Base-by-base conservation (phyloP, 2,329 filamentous ascomycete species). In the Ascochyta fabae region DNA sequence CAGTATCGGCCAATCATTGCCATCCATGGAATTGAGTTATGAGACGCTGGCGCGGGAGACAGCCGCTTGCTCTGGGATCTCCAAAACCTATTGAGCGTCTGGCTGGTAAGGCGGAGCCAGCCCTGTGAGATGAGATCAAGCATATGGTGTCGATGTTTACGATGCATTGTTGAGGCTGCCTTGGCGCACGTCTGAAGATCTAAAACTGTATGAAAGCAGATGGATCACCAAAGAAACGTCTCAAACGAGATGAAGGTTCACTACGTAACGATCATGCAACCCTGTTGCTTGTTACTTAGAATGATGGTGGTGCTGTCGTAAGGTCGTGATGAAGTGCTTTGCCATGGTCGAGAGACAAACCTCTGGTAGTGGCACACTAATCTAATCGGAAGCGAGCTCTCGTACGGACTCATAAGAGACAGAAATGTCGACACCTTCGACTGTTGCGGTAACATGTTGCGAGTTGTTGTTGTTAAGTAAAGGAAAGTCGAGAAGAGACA, bases 1-100 rank as follows among this genome's bases (percentile, higher is more conserved):
- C 26, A 39, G 36, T 33, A 29, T 40, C 13, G 39, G 22, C 68
- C 68, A 68, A 71, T 69, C 58, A 64, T 42, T 26, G 48, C 51
- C 50, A 50, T 41, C 38, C 39, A 35, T 42, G 36, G 45, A 57
- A 41, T 48, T 64, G 54, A 45, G 46, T 60, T 55, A 36, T 68
- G 68, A 62, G 62, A 70, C 68, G 60, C 53, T 68, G 63, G 67
- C 66, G 66, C 68, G 61, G 62, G 59, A 61, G 49, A 49, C 57
- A 52, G 36, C 57, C 58, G 61, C 60, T 59, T 55, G 58, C 45
- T 22, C 31, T 39, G 39, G 34, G 31, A 52, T 51, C 48, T 55
- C 23, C 49, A 58, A 63, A 64, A 61, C 65, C 62, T 58, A 62
- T 60, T 51, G 58, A 55, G 61, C 56, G 40, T 62, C 55, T 48